Percentiles rank a stretch among this genome's conserved stretches.
Evolutionary conservation across 345 rosid genomes (phyloP).

Genomic region (Physaria fendleri): DNA sequence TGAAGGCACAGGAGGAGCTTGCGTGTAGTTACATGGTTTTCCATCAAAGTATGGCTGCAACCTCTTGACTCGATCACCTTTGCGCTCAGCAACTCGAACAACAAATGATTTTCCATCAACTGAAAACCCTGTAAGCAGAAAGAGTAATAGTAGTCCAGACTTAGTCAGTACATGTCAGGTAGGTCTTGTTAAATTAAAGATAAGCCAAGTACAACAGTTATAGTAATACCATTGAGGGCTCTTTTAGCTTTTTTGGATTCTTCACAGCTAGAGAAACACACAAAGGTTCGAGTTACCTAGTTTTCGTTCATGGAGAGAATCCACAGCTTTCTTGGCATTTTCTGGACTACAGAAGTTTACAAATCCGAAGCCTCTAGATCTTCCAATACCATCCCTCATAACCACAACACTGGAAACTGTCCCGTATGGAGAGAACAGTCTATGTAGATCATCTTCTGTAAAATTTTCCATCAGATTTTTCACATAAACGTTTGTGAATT

Average conservation of each 20-base stretch:
- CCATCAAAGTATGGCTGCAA: slow-evolving; percentile 24
- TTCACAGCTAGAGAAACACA: slow-evolving; percentile 52
- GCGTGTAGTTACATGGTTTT: neutral
- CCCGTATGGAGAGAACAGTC: slow-evolving; percentile 53
- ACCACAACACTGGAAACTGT: slow-evolving; percentile 46
- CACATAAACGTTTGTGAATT: slow-evolving; percentile 54
- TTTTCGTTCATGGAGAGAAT: slow-evolving; percentile 36
- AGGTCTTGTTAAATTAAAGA: neutral
- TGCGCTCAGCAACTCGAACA: slow-evolving; percentile 57
- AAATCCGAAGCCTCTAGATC: slow-evolving; percentile 71
- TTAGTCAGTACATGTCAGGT: neutral
- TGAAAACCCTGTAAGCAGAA: slow-evolving; percentile 32
- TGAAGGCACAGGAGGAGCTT: slow-evolving; percentile 18
- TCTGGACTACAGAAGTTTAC: slow-evolving; percentile 50
- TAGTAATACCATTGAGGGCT: slow-evolving; percentile 42
- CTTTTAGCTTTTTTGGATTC: slow-evolving; percentile 54
- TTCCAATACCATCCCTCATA: slow-evolving; percentile 51
- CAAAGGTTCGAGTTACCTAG: slow-evolving; percentile 40
- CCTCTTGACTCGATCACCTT: slow-evolving; percentile 39
- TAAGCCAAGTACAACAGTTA: neutral
- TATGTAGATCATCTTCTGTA: slow-evolving; percentile 42
- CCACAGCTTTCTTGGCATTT: slow-evolving; percentile 54
- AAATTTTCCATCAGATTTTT: slow-evolving; percentile 43
- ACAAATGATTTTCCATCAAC: slow-evolving; percentile 40
- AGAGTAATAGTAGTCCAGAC: neutral